Base-by-base conservation (phyloP, 2,329 filamentous ascomycete species). In the Sordariomycetes sp. region DNA sequence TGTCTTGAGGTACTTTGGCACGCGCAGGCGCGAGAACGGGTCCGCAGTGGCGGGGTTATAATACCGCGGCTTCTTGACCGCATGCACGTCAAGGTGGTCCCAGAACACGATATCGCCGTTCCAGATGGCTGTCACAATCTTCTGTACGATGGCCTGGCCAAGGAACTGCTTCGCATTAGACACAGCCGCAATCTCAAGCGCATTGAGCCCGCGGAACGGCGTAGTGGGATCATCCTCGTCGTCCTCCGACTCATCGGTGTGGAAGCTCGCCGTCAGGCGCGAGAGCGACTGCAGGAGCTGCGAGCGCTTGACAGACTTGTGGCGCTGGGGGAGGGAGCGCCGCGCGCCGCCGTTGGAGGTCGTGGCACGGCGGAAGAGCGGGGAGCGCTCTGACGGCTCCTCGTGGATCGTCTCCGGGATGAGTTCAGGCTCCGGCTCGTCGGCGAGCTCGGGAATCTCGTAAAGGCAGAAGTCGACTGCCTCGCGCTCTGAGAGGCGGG, bases 91-190 rank as follows among this genome's bases (percentile, higher is more conserved):
- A n/a, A 95, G 73, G 6, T 77, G 81, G 60, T 90, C 86, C 90
- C 89, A 95, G 68, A 95, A 94, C 42, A 91, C 81, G 60, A 95
- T 90, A 62, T 91, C 85, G 52, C 90, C 90, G 61, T 85, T 83
- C 89, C 90, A 95, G 57, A 95, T 88, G 54, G 87, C 87, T 52
- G 87, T 86, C 60, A 95, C 82, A 62, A 95, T 87, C 64, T 86
- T 87, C 66, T 95, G 90, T 12, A 95, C 86, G 2, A 88, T 81
- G 59, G 80, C 79, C 68, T 95, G 89, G 65, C 85, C 86, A 39
- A 95, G 77, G 63, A 95, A 95, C 52, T 87, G 87, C 72, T 95
- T 95, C 34, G 89, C 88, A 59, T 88, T 80, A 13, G 86, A 86
- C 22, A 95, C 83, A 52, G 86, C 85, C 28, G 89, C 90, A 64